These are phyloP conservation scores for Rhizomucor pusillus DNA, from an alignment of 371 early-diverging fungal genomes.

Conservation along the genomic window DNA sequence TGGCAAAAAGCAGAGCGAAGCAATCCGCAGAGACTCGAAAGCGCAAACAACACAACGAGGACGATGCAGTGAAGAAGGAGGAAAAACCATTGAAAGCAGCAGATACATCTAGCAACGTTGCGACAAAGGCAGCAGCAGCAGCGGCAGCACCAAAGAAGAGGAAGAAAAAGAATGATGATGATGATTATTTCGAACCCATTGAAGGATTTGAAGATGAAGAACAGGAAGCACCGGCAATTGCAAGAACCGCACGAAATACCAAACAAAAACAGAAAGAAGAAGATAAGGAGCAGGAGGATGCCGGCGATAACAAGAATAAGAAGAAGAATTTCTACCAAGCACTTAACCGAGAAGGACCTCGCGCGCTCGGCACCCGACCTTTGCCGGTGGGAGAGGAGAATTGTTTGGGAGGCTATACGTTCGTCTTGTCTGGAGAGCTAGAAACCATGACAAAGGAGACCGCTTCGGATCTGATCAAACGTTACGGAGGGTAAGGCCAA, in stretches of 20 bases:
- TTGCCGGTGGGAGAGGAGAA: slow-evolving; percentile 76
- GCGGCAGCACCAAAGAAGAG: slow-evolving; percentile 1
- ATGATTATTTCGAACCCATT: slow-evolving; percentile 6
- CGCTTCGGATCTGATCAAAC: slow-evolving; percentile 83
- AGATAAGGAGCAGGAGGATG: slow-evolving; percentile 6
- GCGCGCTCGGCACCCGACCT: slow-evolving; percentile 72
- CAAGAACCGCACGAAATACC: background rate
- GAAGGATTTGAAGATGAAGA: slow-evolving; percentile 9
- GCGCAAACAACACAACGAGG: background rate
- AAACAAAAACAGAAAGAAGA: slow-evolving; percentile 2
- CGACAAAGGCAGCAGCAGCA: background rate
- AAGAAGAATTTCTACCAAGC: slow-evolving; percentile 17
- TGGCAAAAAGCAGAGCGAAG: too few species aligned
- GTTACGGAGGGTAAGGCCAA: slow-evolving; percentile 78
- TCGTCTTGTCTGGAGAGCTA: slow-evolving; percentile 95
- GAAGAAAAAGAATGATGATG: slow-evolving; percentile 8
- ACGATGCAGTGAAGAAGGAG: background rate
- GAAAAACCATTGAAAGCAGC: background rate
- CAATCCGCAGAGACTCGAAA: background rate
- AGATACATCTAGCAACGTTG: background rate
- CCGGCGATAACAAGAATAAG: slow-evolving; percentile 2
- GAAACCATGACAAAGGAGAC: slow-evolving; percentile 71
- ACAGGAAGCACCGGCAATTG: slow-evolving; percentile 1
- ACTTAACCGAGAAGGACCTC: slow-evolving; percentile 55
- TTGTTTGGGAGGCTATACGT: slow-evolving; percentile 79